Base-by-base conservation (phyloP, 768 basidiomycete species). In the Hericium erinaceus region DNA sequence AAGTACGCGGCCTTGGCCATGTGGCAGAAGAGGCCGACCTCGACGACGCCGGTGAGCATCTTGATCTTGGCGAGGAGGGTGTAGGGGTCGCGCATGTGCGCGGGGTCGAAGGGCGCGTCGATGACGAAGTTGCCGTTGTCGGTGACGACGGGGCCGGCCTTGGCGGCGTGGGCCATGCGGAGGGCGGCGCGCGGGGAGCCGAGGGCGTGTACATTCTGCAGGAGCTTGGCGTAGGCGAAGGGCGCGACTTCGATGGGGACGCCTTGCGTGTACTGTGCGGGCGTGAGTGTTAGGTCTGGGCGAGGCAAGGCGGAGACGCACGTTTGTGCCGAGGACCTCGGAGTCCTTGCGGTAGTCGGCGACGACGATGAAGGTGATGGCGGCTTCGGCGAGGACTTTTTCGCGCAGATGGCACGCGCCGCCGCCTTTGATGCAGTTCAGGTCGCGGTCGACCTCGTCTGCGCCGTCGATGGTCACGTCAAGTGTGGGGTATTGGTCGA, bases 401-500 rank as follows among this genome's bases (percentile, higher is more conserved):
- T 99, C 97, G 28, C 95, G 82, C 38, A 98, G 74, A 63, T 98
- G 97, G 69, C 95, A 98, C 0, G 93, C 95, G 2, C 95, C 95
- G 57, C 95, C 95, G 7, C 92, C 95, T 73, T 99, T 98, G 74
- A 99, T 95, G 60, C 89, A 89, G 72, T 98, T 95, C 54, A 99
- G 76, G 41, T 82, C 71, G 46, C 77, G 70, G 69, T 98, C 94
- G 24, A 97, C 92, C 73, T 98, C 95, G 61, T 98, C 95, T 3
- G 95, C 95, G 48, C 95, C 95, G 67, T 99, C 97, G 46, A 99
- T 83, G 1, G 95, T 98, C n/a, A 98, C 91, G 65, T 99, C 97
- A 56, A 98, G 87, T 2, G 77, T 75, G 4, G 89, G 85, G 71
- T 88, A 94, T 68, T 93, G 86, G 66, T 93, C 89, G 13, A 94